Percentiles rank a stretch among this genome's conserved stretches.
These are phyloP conservation scores for Rhizopogon roseolus DNA, from an alignment of 768 basidiomycete species.

Conservation along the genomic window DNA sequence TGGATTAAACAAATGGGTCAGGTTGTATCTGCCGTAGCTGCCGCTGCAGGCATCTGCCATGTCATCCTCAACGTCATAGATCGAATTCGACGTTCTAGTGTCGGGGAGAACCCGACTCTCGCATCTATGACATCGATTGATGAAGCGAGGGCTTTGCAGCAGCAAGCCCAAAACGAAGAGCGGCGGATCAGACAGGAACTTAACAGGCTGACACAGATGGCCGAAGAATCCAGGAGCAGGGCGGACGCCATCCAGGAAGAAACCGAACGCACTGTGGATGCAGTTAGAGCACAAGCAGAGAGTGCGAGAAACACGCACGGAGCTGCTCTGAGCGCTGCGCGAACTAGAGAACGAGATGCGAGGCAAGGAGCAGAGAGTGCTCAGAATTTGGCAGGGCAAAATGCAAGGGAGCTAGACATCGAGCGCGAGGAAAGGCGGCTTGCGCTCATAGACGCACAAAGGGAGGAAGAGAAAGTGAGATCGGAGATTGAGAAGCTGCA, in stretches of 20 bases:
- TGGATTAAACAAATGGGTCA: too few relatives aligned
- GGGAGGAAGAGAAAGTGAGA: too few relatives aligned
- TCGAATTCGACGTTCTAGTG: not conserved
- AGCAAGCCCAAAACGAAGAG: not conserved
- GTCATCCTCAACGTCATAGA: not conserved
- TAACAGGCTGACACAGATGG: not conserved
- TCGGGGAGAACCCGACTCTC: slow-evolving; percentile 1
- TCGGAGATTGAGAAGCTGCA: too few relatives aligned
- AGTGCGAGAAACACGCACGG: too few relatives aligned
- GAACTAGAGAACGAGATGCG: too few relatives aligned
- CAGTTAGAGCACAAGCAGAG: too few relatives aligned
- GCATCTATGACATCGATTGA: not conserved
- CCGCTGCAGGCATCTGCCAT: not conserved
- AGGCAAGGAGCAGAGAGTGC: too few relatives aligned
- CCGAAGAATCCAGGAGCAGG: not conserved
- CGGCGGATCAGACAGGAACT: not conserved
- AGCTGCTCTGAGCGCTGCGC: too few relatives aligned
- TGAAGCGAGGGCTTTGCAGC: not conserved
- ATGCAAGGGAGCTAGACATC: not conserved
- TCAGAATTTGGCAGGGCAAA: not conserved
- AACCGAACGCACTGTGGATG: too few relatives aligned
- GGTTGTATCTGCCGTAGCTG: not conserved
- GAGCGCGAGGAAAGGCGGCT: not conserved
- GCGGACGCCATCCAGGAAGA: not conserved
- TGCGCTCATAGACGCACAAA: too few relatives aligned